These are phyloP conservation scores for Mucor circinelloides DNA, from an alignment of 371 early-diverging fungal species.

Conservation along the genomic window DNA sequence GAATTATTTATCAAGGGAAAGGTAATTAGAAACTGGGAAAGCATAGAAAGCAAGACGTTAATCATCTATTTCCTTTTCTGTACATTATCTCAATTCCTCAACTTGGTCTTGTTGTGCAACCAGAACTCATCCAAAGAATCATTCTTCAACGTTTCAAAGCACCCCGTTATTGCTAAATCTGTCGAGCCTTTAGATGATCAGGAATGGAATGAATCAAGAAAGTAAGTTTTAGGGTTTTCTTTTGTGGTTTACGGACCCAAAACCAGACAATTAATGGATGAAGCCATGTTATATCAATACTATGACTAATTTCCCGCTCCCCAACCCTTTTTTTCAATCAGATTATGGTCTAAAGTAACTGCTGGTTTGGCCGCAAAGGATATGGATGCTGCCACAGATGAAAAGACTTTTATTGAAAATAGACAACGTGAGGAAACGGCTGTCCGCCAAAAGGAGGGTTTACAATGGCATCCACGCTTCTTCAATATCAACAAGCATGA, in stretches of 20 bases:
- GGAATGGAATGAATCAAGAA: constrained; percentile 83
- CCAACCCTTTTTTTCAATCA: constrained; percentile 15
- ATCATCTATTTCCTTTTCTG: background rate
- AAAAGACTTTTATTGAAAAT: constrained; percentile 76
- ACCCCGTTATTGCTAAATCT: constrained; percentile 39
- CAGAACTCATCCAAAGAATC: constrained; percentile 37
- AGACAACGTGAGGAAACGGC: constrained; percentile 67
- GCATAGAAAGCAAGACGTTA: background rate
- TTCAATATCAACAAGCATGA: constrained; percentile 39
- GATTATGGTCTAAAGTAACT: constrained; percentile 72
- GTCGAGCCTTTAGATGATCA: constrained; percentile 65
- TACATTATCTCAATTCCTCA: background rate
- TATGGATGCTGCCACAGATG: constrained; percentile 63
- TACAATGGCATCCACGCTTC: constrained; percentile 67
- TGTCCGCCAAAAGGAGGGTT: constrained; percentile 56
- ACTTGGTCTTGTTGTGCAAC: background rate
- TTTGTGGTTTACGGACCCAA: constrained; percentile 59
- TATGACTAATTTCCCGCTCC: constrained; percentile 17
- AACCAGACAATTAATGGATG: constrained; percentile 51
- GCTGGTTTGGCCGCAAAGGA: constrained; percentile 68
- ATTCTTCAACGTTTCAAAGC: constrained; percentile 37
- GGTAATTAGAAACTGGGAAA: background rate
- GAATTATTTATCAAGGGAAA: constrained; percentile 55
- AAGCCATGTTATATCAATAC: background rate
- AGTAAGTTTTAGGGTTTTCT: constrained; percentile 33